These are phyloP conservation scores for Gonapodya sp. DNA, from an alignment of 192 early-diverging fungal genomes.

Conservation along the genomic window DNA sequence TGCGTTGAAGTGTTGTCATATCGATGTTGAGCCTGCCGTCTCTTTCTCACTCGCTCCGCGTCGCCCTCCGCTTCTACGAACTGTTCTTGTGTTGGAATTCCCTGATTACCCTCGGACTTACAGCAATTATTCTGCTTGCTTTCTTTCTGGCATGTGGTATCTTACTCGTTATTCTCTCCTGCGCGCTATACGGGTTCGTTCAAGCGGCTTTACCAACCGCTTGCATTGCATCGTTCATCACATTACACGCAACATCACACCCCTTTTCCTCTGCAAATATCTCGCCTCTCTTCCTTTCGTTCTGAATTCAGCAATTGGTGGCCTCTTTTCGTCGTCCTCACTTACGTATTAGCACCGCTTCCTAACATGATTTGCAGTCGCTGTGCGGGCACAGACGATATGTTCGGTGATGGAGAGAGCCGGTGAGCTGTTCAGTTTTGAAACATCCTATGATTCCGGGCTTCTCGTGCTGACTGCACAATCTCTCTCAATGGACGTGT, in stretches of 20 bases:
- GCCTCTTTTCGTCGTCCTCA: conserved; percentile 86
- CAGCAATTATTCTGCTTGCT: conserved; percentile 69
- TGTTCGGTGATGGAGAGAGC: conserved; percentile 30
- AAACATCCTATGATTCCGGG: background rate
- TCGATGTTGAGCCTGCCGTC: background rate
- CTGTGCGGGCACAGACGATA: conserved; percentile 44
- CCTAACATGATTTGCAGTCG: conserved; percentile 80
- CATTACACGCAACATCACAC: background rate
- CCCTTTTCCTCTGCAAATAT: background rate
- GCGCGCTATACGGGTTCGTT: conserved; percentile 76
- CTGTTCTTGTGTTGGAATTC: background rate
- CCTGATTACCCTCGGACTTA: background rate
- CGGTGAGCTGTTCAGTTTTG: conserved; percentile 38
- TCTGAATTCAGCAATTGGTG: conserved; percentile 73
- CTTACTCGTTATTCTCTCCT: conserved; percentile 87
- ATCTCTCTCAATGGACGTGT: background rate
- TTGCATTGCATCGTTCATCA: background rate
- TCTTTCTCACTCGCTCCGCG: too few relatives aligned
- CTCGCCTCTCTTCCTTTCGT: too few relatives aligned
- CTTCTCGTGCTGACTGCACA: conserved; percentile 42
- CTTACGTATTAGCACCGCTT: conserved; percentile 81
- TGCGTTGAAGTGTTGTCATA: background rate
- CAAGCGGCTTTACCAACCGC: background rate
- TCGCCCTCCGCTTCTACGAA: too few relatives aligned
- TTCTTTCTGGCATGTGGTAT: conserved; percentile 88